Base-by-base conservation (phyloP, 208 protist genomes). In the Leishmania tropica region DNA sequence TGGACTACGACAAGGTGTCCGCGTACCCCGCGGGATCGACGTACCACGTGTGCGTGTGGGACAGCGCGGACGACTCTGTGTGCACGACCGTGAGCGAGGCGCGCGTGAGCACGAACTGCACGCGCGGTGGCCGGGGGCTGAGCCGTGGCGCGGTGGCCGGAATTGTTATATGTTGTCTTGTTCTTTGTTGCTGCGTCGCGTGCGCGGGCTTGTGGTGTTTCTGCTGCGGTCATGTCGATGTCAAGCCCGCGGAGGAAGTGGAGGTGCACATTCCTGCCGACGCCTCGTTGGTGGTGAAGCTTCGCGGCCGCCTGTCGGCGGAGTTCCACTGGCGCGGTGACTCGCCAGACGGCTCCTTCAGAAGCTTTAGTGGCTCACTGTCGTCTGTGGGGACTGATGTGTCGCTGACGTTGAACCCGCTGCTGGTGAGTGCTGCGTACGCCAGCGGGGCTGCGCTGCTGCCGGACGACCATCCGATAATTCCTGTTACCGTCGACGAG, bases 31-130 rank as follows among this genome's bases (percentile, higher is more conserved):
- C 76, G 8, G 78, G 67, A 13, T 83, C 89, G 40, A 60, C 75
- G 28, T 94, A 88, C 78, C 85, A 73, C 73, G 51, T 96, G 74
- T 96, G 93, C 83, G 87, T 83, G 79, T 93, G 84, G 89, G 83
- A 84, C 80, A 37, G 79, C 65, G 75, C 19, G 37, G 87, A 96
- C 85, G 48, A 64, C 54, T 71, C 78, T 19, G 89, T 92, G 83
- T 94, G 93, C 86, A 83, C 81, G 48, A 93, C 87, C 19, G 56
- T 94, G 68, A 82, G 48, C 72, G 31, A n/a, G 76, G 76, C 88
- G 40, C 68, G 78, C 54, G 83, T 88, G 79, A 81, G 47, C 72
- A 83, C 60, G 19, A 78, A 88, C 60, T 87, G 83, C 83, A 89
- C 79, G 62, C 48, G 10, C 31, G 70, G 58, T 76, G 79, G 37